These are phyloP conservation scores for Apiospora kogelbergensis DNA, from an alignment of 2,329 filamentous ascomycete species.

Conservation along the genomic window DNA sequence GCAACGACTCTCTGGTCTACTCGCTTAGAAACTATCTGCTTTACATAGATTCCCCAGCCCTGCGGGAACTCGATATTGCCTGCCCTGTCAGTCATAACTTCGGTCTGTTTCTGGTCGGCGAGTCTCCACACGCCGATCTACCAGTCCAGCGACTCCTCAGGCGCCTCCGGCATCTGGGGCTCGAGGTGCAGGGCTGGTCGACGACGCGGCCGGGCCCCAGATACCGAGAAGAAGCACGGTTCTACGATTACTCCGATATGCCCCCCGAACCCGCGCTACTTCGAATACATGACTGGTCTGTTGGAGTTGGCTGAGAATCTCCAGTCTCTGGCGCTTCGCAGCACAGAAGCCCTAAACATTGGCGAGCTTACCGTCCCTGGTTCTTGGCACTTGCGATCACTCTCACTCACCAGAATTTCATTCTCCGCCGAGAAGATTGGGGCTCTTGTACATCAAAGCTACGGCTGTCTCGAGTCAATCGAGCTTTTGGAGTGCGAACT, in stretches of 20 bases:
- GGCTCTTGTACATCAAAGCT: neutral
- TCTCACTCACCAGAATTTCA: neutral
- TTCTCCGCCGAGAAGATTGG: neutral
- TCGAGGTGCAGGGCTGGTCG: neutral
- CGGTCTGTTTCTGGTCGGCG: neutral
- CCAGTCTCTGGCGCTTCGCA: neutral
- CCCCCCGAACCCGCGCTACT: too few species aligned
- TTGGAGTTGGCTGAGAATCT: neutral
- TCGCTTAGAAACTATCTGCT: neutral
- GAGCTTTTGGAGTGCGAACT: neutral
- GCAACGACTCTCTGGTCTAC: neutral
- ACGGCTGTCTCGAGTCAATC: neutral
- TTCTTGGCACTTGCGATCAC: neutral
- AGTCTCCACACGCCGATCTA: neutral
- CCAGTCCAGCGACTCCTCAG: neutral
- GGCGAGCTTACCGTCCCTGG: neutral
- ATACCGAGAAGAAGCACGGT: too few species aligned
- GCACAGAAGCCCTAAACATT: neutral
- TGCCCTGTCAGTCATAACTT: neutral
- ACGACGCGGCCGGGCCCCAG: too few species aligned
- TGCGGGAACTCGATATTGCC: neutral
- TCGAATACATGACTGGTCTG: neutral
- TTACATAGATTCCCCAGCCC: neutral
- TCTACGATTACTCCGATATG: too few species aligned
- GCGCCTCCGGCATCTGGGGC: neutral